Conservation (phyloP, 2,329 filamentous ascomycete species). For the Arthroderma uncinatum region DNA sequence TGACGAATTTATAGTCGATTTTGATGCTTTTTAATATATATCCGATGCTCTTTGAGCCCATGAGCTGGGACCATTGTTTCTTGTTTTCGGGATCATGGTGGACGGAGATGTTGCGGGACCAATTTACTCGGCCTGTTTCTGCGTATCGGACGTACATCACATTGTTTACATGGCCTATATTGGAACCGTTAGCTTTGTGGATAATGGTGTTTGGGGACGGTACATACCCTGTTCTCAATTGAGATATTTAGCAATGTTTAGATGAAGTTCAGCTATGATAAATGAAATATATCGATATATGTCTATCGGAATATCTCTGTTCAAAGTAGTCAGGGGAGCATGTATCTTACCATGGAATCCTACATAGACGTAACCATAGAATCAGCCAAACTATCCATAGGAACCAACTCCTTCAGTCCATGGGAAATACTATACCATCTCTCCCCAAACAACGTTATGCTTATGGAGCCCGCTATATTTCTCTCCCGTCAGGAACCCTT, state of each 20-base stretch:
- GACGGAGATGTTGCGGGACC: conserved; percentile 58
- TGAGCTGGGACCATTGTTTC: conserved; percentile 56
- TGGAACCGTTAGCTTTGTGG: neutral
- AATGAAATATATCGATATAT: neutral
- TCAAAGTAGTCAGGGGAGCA: neutral
- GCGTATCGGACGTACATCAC: conserved; percentile 73
- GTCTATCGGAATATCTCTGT: neutral
- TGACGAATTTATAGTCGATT: conserved; percentile 77
- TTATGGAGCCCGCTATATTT: conserved; percentile 52
- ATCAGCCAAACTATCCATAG: neutral
- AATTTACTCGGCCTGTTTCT: conserved; percentile 70
- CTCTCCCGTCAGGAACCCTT: conserved; percentile 59
- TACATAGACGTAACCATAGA: conserved; percentile 19
- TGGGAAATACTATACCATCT: conserved; percentile 53
- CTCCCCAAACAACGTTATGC: conserved; percentile 68
- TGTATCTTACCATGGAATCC: conserved; percentile 37
- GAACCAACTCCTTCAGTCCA: neutral
- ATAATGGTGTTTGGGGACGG: neutral
- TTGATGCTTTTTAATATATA: conserved; percentile 70
- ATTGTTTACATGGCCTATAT: conserved; percentile 70
- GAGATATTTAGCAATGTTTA: neutral
- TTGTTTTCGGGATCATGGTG: conserved; percentile 51
- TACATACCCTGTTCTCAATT: neutral
- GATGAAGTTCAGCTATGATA: neutral
- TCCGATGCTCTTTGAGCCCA: conserved; percentile 55